Evolutionary conservation across 768 basidiomycete genomes (phyloP).

Genomic region (Termitomyces sp.): DNA sequence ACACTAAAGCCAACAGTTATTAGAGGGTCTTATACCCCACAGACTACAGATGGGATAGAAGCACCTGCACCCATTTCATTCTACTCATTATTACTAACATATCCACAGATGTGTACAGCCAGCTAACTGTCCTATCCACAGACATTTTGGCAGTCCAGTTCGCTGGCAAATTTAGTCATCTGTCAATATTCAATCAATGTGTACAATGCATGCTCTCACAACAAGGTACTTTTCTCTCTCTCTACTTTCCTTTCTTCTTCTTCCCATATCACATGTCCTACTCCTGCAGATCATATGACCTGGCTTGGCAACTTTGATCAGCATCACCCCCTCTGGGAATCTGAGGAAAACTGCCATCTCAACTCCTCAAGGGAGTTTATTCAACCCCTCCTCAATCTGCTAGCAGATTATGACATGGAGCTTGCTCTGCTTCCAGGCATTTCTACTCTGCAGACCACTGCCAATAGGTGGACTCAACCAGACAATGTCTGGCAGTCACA

Average conservation of each 20-base stretch:
- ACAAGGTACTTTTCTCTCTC: neutral
- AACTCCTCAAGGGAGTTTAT: neutral
- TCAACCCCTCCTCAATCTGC: neutral
- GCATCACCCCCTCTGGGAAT: neutral
- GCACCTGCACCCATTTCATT: neutral
- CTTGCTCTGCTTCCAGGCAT: neutral
- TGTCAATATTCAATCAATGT: neutral
- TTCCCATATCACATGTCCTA: neutral
- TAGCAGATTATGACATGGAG: neutral
- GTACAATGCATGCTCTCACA: neutral
- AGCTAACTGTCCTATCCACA: neutral
- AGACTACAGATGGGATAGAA: neutral
- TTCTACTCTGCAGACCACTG: neutral
- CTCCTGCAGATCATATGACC: neutral
- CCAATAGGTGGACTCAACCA: neutral
- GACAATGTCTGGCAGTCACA: conserved; percentile 10
- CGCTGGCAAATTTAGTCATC: neutral
- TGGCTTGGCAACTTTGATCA: neutral
- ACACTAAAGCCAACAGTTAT: conserved; percentile 12
- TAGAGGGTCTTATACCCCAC: conserved; percentile 10
- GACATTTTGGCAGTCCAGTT: neutral
- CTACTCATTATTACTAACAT: conserved; percentile 13
- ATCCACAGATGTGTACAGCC: neutral
- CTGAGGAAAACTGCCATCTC: neutral
- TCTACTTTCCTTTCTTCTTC: neutral